Conservation (phyloP, 1,139 yeast genomes). For the Saccharomyces hybrid region DNA sequence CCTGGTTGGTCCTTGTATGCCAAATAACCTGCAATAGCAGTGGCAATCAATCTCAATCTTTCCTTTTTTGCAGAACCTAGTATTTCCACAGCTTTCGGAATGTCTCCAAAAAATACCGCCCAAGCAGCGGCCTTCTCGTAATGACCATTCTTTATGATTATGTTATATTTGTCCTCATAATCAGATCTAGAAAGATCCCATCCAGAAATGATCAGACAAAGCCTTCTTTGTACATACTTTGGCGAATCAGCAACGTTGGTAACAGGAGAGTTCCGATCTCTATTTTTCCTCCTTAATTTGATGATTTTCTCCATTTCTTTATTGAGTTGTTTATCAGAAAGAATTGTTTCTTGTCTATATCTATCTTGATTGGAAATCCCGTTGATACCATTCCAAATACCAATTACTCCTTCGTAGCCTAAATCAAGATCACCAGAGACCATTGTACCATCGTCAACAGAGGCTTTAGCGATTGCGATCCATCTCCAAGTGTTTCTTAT, state of each 20-base stretch:
- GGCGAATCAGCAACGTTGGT: slow-evolving; percentile 31
- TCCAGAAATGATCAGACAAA: slow-evolving; percentile 81
- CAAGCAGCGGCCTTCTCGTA: slow-evolving; percentile 94
- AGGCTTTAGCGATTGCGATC: slow-evolving; percentile 64
- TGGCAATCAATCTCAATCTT: slow-evolving; percentile 68
- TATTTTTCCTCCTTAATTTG: slow-evolving; percentile 24
- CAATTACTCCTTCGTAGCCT: slow-evolving; percentile 81
- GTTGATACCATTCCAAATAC: slow-evolving; percentile 79
- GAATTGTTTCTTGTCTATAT: slow-evolving; percentile 33
- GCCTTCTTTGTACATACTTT: slow-evolving; percentile 55
- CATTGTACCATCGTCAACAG: slow-evolving; percentile 66
- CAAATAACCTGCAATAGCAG: slow-evolving; percentile 89
- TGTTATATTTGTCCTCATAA: slow-evolving; percentile 59
- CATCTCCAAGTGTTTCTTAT: slow-evolving; percentile 84
- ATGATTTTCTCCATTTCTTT: slow-evolving; percentile 38
- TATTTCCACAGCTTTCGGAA: slow-evolving; percentile 69
- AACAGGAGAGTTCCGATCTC: slow-evolving; percentile 14
- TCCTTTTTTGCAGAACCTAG: slow-evolving; percentile 41
- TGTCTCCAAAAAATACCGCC: slow-evolving; percentile 94
- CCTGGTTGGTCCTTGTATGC: slow-evolving; percentile 55
- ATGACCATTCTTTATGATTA: slow-evolving; percentile 51
- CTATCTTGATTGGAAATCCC: slow-evolving; percentile 55
- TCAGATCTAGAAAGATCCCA: slow-evolving; percentile 82
- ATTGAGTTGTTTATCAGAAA: slow-evolving; percentile 41
- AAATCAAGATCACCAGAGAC: slow-evolving; percentile 60